phyloP scores from a whole-genome alignment of 139 green algal species.

The Chlamydomonas schloesseri region DNA sequence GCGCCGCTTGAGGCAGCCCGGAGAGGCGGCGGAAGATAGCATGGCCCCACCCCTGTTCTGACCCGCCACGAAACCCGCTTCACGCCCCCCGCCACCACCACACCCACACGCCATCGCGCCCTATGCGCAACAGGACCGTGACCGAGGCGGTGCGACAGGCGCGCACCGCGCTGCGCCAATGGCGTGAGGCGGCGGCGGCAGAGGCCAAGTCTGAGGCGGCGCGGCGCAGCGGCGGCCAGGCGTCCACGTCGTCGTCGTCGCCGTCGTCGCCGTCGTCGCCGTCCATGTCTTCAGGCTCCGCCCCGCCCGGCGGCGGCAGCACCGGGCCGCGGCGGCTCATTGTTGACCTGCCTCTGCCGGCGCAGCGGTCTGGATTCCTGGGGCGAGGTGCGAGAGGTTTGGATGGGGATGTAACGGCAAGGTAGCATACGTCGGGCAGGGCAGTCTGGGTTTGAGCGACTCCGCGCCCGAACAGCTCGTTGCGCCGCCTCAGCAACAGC shows the following conservation, averaged over 20 bases:
- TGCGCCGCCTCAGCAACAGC: too few relatives aligned
- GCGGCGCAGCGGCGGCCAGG: background rate
- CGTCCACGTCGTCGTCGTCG: background rate
- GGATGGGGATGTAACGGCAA: too few relatives aligned
- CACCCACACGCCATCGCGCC: too few relatives aligned
- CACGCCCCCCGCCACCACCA: too few relatives aligned
- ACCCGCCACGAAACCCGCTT: too few relatives aligned
- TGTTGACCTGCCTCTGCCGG: slow-evolving; percentile 30
- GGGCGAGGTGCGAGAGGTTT: slow-evolving; percentile 1
- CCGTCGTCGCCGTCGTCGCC: too few relatives aligned
- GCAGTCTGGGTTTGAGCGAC: too few relatives aligned
- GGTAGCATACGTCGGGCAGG: too few relatives aligned
- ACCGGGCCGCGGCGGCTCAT: slow-evolving; percentile 9
- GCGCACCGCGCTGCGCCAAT: background rate
- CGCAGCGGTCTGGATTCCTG: slow-evolving; percentile 22
- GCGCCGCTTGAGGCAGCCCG: too few relatives aligned
- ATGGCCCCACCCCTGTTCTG: too few relatives aligned
- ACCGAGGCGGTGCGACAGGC: slow-evolving; percentile 19
- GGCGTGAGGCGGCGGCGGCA: background rate
- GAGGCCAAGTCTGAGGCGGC: background rate
- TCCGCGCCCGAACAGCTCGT: too few relatives aligned
- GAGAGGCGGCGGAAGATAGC: too few relatives aligned
- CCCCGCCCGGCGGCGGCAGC: background rate
- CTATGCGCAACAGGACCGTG: slow-evolving; percentile 9
- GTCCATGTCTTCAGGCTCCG: background rate